These are phyloP conservation scores for Rhynchospora pubera DNA, from an alignment of 176 grass and related monocot genomes.

Conservation along the genomic window DNA sequence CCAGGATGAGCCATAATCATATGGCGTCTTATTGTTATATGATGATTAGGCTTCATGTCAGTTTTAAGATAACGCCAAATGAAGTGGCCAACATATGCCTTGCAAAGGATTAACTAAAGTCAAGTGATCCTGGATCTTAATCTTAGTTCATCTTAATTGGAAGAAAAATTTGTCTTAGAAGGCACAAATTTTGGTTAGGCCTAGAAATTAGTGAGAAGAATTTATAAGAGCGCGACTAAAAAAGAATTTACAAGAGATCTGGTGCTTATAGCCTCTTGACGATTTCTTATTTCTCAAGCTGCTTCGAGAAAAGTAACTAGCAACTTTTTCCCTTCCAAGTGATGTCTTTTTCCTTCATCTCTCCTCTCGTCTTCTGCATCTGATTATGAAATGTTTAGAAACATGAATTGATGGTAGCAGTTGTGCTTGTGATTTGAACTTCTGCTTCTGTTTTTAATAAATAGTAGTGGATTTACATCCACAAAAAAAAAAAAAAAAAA, in stretches of 20 bases:
- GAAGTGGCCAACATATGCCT: too few species aligned
- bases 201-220: not conserved
- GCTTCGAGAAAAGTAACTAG: too few species aligned
- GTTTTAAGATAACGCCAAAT: too few species aligned
- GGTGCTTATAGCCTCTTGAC: too few species aligned
- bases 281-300: too few species aligned
- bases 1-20: too few species aligned
- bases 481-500: too few species aligned
- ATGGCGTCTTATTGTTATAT: too few species aligned
- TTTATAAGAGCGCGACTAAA: not conserved
- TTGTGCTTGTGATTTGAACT: not conserved
- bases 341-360: not conserved
- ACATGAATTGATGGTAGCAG: not conserved
- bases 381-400: not conserved
- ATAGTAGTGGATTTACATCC: too few species aligned
- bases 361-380: not conserved
- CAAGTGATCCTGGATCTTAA: not conserved
- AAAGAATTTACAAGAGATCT: too few species aligned
- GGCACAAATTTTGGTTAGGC: not conserved
- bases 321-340: not conserved
- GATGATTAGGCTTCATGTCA: too few species aligned
- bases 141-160: not conserved
- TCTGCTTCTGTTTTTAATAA: too few species aligned
- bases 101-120: not conserved
- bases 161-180: not conserved